Percentiles rank a stretch among this genome's conserved stretches.
These are phyloP conservation scores for Solanum chmielewskii DNA, from an alignment of 257 asterid species.

Conservation along the genomic window DNA sequence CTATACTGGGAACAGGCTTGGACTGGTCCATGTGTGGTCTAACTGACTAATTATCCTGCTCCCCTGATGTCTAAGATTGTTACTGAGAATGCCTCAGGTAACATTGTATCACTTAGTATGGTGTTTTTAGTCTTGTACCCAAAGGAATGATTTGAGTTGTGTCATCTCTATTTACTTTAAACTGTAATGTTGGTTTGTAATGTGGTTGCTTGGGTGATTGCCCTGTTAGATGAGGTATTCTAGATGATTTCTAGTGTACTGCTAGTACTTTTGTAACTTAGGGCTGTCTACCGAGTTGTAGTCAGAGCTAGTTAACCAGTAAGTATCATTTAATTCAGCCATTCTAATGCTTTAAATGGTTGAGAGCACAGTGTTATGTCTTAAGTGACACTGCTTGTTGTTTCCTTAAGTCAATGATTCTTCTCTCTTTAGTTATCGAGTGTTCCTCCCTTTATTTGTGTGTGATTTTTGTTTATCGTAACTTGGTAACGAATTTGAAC, in stretches of 20 bases:
- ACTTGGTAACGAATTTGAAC: background rate
- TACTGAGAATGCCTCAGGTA: background rate
- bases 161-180: background rate
- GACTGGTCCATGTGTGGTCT: slow-evolving; percentile 93
- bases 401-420: background rate
- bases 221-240: background rate
- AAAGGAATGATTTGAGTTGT: background rate
- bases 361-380: background rate
- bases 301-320: background rate
- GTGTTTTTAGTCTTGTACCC: background rate
- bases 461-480: background rate
- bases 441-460: background rate
- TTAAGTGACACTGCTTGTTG: background rate
- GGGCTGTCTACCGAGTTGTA: background rate
- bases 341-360: background rate
- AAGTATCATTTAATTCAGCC: background rate
- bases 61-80: background rate
- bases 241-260: slow-evolving; percentile 2
- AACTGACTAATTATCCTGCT: slow-evolving; percentile 24
- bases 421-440: background rate
- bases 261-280: slow-evolving; percentile 7
- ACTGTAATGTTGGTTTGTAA: background rate
- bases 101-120: background rate
- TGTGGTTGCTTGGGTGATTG: background rate
- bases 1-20: slow-evolving; percentile 78